These are phyloP conservation scores for Narthecium ossifragum DNA, from an alignment of 106 monocot genomes.

Conservation along the genomic window DNA sequence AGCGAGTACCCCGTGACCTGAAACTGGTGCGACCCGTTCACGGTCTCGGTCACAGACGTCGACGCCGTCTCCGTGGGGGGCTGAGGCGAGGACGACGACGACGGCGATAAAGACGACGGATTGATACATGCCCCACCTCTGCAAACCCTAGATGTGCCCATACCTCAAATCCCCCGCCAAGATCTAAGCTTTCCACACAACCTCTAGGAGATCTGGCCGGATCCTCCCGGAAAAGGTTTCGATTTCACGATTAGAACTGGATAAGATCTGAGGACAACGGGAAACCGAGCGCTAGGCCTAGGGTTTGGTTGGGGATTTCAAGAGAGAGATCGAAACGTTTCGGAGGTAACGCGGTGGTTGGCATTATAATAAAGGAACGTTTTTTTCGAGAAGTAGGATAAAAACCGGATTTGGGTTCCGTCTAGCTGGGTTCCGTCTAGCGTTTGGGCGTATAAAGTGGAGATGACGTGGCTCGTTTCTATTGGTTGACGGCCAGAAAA, in stretches of 20 bases:
- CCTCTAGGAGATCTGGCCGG: background rate
- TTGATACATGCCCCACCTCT: background rate
- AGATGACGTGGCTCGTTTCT: too few relatives aligned
- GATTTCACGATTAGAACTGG: too few relatives aligned
- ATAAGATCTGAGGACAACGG: background rate
- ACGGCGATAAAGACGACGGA: background rate
- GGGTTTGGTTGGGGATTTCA: constrained; percentile 1
- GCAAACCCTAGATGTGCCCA: background rate
- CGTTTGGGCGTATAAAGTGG: too few relatives aligned
- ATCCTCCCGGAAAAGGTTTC: background rate
- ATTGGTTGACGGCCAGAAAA: too few relatives aligned
- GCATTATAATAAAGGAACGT: too few relatives aligned
- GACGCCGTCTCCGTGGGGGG: constrained; percentile 6
- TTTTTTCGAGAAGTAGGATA: background rate
- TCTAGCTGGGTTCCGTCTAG: too few relatives aligned
- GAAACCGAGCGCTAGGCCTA: background rate
- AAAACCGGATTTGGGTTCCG: background rate
- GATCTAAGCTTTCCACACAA: background rate
- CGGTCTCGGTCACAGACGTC: constrained; percentile 10
- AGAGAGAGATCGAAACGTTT: background rate
- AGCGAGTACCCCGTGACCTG: constrained; percentile 4
- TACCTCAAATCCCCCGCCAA: background rate
- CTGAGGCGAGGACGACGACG: background rate
- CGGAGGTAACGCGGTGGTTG: too few relatives aligned
- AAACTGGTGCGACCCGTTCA: constrained; percentile 8